These are phyloP conservation scores for Barnettozyma californica DNA, from an alignment of 805 yeast genomes.

Conservation along the genomic window DNA sequence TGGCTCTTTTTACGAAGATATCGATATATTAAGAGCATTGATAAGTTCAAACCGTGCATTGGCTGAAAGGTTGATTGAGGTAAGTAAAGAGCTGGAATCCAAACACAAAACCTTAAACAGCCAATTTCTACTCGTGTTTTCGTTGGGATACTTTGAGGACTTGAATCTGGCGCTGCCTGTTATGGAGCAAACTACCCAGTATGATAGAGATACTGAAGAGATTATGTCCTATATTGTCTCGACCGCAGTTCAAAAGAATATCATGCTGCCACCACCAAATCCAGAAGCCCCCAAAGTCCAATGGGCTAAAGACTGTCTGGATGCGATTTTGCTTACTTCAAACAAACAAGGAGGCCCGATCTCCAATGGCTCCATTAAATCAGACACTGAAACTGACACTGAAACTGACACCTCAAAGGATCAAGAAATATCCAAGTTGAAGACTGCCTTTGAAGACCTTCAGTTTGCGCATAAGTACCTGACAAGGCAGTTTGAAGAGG, in stretches of 20 bases:
- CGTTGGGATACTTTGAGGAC: constrained; percentile 21
- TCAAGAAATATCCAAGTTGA: constrained; percentile 28
- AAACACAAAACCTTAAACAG: constrained; percentile 6
- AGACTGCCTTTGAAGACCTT: constrained; percentile 61
- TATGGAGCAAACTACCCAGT: not conserved
- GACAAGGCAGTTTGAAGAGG: constrained; percentile 62
- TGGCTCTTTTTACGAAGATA: not conserved
- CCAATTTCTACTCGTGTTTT: constrained; percentile 19
- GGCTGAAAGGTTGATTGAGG: constrained; percentile 7
- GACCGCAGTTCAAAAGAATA: constrained; percentile 22
- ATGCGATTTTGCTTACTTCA: constrained; percentile 8
- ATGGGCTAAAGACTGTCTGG: constrained; percentile 25
- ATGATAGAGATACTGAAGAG: constrained; percentile 18
- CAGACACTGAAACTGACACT: not conserved
- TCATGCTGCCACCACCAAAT: constrained; percentile 19
- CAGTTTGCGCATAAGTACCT: constrained; percentile 68
- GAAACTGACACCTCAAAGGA: constrained; percentile 2
- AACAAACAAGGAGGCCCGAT: not conserved
- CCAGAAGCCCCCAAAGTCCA: constrained; percentile 11
- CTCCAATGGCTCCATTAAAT: not conserved
- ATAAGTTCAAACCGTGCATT: constrained; percentile 13
- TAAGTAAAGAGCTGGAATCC: constrained; percentile 7
- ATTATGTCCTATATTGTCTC: constrained; percentile 24
- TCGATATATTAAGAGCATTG: constrained; percentile 8
- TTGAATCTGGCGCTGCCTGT: constrained; percentile 3